These are phyloP conservation scores for Bremia lactucae DNA, from an alignment of 352 stramenopile species.

Conservation along the genomic window DNA sequence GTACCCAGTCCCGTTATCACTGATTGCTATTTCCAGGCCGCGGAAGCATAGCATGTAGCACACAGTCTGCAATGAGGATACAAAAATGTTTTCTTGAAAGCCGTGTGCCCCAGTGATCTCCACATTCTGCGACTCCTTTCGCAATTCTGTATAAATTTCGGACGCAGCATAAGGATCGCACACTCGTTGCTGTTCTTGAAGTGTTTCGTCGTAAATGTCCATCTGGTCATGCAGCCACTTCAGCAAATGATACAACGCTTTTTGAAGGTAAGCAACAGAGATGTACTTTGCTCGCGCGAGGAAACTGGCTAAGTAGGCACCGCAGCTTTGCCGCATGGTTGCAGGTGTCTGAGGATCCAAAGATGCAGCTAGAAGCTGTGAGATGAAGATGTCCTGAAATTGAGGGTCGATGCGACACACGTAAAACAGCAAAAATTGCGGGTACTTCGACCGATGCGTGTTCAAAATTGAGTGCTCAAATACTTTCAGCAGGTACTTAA, in stretches of 20 bases:
- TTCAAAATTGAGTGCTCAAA: slow-evolving; percentile 82
- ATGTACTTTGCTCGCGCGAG: slow-evolving; percentile 92
- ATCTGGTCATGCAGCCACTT: slow-evolving; percentile 93
- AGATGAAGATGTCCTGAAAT: slow-evolving; percentile 79
- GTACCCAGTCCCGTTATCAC: slow-evolving; percentile 44
- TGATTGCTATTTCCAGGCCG: slow-evolving; percentile 77
- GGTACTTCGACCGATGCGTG: slow-evolving; percentile 89
- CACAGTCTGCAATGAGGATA: slow-evolving; percentile 87
- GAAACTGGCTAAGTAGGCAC: slow-evolving; percentile 94
- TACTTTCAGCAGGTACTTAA: slow-evolving; percentile 72
- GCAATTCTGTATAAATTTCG: slow-evolving; percentile 16
- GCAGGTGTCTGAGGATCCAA: slow-evolving; percentile 76
- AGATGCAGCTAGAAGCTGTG: slow-evolving; percentile 60
- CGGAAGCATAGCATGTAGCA: slow-evolving; percentile 98
- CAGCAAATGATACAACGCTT: slow-evolving; percentile 88
- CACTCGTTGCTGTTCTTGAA: slow-evolving; percentile 15
- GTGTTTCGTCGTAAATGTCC: slow-evolving; percentile 60
- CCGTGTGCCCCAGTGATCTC: slow-evolving; percentile 8
- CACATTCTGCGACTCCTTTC: slow-evolving; percentile 22
- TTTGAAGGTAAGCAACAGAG: slow-evolving; percentile 86
- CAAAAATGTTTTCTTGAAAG: slow-evolving; percentile 69
- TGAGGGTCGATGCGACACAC: slow-evolving; percentile 65
- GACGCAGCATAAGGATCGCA: slow-evolving; percentile 2
- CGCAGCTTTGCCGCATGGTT: slow-evolving; percentile 87
- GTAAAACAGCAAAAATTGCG: slow-evolving; percentile 88